phyloP scores from a whole-genome alignment of 768 basidiomycete species.

The Hypholoma fasciculare region DNA sequence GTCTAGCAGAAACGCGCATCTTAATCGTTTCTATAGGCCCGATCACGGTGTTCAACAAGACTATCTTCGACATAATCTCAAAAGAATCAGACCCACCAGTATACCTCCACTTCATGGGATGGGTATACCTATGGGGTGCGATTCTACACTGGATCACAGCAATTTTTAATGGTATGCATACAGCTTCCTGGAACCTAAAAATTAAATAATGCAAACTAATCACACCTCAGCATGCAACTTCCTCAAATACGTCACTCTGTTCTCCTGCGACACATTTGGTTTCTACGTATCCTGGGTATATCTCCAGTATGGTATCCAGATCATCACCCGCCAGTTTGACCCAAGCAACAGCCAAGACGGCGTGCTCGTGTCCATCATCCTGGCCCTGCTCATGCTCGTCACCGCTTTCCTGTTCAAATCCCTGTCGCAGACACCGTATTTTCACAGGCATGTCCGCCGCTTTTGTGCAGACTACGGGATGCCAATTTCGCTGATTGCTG shows the following conservation, averaged over 20 bases:
- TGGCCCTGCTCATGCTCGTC: slow-evolving; percentile 77
- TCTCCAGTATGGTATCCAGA: slow-evolving; percentile 87
- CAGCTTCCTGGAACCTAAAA: neutral
- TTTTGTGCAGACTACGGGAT: slow-evolving; percentile 89
- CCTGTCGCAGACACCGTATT: slow-evolving; percentile 60
- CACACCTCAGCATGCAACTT: slow-evolving; percentile 78
- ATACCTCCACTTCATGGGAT: slow-evolving; percentile 87
- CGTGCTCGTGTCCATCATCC: slow-evolving; percentile 63
- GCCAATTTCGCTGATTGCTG: slow-evolving; percentile 80
- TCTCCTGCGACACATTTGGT: slow-evolving; percentile 91
- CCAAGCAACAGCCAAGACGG: slow-evolving; percentile 36
- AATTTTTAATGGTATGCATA: slow-evolving; percentile 63
- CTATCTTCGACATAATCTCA: slow-evolving; percentile 75
- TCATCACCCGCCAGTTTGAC: slow-evolving; percentile 72
- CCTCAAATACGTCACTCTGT: slow-evolving; percentile 83
- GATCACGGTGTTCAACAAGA: slow-evolving; percentile 92
- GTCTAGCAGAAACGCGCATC: neutral
- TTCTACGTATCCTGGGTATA: slow-evolving; percentile 93
- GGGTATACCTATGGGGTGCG: slow-evolving; percentile 92
- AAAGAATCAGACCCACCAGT: slow-evolving; percentile 57
- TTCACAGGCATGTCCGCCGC: slow-evolving; percentile 72
- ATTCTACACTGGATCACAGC: slow-evolving; percentile 86
- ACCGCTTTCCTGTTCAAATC: slow-evolving; percentile 73
- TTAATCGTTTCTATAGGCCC: slow-evolving; percentile 54
- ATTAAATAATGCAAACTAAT: neutral